Percentiles rank a stretch among this genome's conserved stretches.
phyloP scores from a whole-genome alignment of 2,329 filamentous ascomycete genomes.

The Fusarium chuoi region DNA sequence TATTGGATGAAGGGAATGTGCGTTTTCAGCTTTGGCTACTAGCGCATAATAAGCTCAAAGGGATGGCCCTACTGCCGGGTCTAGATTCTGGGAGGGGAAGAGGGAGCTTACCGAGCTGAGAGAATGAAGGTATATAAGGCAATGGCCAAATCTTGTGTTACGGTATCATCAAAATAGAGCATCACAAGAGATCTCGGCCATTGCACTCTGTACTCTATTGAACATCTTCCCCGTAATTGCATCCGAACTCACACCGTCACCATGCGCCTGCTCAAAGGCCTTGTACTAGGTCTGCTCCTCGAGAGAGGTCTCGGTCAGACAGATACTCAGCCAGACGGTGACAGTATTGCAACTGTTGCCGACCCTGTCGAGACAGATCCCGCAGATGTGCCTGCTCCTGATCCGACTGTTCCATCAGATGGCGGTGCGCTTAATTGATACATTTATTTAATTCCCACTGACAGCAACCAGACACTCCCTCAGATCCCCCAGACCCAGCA shows the following conservation, averaged over 20 bases:
- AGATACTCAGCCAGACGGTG: not conserved
- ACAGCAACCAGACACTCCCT: not conserved
- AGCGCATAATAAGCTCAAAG: not conserved
- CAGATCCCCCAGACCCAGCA: not conserved
- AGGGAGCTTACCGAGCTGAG: not conserved
- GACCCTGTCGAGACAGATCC: not conserved
- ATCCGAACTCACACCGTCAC: rapidly evolving
- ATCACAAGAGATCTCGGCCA: not conserved
- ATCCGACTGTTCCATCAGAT: not conserved
- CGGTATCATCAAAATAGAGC: not conserved
- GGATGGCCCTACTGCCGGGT: not conserved
- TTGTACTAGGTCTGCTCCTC: not conserved
- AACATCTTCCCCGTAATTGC: too few species aligned
- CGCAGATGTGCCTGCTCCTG: not conserved
- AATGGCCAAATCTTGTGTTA: not conserved
- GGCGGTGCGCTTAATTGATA: not conserved
- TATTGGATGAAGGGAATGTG: not conserved
- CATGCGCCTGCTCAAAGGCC: constrained; percentile 6
- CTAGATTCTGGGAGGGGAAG: not conserved
- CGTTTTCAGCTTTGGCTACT: constrained; percentile 9
- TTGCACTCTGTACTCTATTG: rapidly evolving
- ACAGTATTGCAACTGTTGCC: not conserved
- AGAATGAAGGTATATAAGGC: not conserved
- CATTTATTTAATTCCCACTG: not conserved
- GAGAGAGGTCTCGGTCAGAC: constrained; percentile 3